phyloP scores from a whole-genome alignment of 2,329 filamentous ascomycete genomes.

The Fusarium buharicum region DNA sequence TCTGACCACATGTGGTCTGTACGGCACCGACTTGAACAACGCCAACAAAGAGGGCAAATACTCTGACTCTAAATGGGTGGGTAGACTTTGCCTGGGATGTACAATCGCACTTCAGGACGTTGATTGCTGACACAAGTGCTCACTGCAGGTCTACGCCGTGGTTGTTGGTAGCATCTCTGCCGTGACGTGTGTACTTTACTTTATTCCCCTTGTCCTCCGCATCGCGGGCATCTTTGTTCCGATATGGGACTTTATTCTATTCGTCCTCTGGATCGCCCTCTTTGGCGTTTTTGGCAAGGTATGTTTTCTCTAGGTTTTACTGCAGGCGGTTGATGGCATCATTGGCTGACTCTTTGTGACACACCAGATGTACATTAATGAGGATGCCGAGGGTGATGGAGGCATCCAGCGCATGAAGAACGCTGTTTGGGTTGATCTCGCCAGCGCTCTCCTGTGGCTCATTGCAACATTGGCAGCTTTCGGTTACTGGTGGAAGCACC shows the following conservation, averaged over 20 bases:
- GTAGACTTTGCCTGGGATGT: constrained; percentile 32
- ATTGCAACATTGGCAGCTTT: constrained; percentile 66
- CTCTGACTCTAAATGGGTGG: constrained; percentile 76
- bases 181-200: constrained; percentile 71
- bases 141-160: constrained; percentile 72
- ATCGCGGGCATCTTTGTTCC: constrained; percentile 63
- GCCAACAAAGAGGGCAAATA: constrained; percentile 62
- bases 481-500: constrained; percentile 68
- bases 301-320: constrained; percentile 25
- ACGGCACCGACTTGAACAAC: constrained; percentile 73
- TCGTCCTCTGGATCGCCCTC: constrained; percentile 81
- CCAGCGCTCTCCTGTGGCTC: constrained; percentile 81
- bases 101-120: constrained; percentile 1
- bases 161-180: constrained; percentile 74
- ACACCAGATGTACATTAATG: constrained; percentile 74
- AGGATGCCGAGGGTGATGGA: constrained; percentile 69
- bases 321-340: constrained; percentile 9
- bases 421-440: constrained; percentile 84
- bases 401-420: constrained; percentile 82
- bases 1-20: constrained; percentile 81
- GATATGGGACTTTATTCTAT: constrained; percentile 76
- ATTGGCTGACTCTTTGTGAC: constrained; percentile 24
- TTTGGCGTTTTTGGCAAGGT: constrained; percentile 85
- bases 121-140: constrained; percentile 19
- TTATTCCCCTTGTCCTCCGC: constrained; percentile 69